Base-by-base conservation (phyloP, 1,284 basidiomycete species). In the Chalciporus sp. region DNA sequence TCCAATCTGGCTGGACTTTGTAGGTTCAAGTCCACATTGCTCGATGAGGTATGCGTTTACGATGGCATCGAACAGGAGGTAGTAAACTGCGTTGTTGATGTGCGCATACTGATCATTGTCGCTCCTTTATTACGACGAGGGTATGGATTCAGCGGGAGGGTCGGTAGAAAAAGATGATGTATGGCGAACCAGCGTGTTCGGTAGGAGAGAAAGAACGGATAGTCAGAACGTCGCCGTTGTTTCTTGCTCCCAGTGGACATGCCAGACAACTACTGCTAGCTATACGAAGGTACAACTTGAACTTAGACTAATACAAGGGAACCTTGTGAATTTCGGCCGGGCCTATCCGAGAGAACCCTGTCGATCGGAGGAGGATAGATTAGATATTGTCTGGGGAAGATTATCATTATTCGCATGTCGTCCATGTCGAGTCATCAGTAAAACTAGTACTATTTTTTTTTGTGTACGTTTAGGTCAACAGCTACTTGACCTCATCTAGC, bases 31-130 rank as follows among this genome's bases (percentile, higher is more conserved):
- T 3, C 74, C 77, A 57, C 86, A 88, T 33, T 75, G 70, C 52
- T 80, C 70, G 42, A 87, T 83, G 57, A 90, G 80, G 65, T 87
- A 90, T 7, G 85, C 79, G 66, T 91, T 91, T 67, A 90, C 74
- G 61, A 90, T 74, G 7, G 87, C 88, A 72, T 90, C 88, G 67
- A 90, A 88, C 49, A 89, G 77, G 63, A 88, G 86, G 66, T 89
- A 88, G 69, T 89, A 91, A n/a, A 89, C 72, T 0, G 85, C 78
- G 69, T 91, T 91, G 71, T 91, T 91, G 60, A 90, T 73, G 58
- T 91, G 88, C 7, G 81, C 78, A 64, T 91, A 91, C 62, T 90
- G 88, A 72, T 91, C 89, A 61, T 91, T 91, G 74, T 91, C 89
- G 61, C 81, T 88, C 88, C 88, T 85, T 71, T 27, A 48, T 71